Conservation (phyloP, 768 basidiomycete species). For the Nidularia sp. region DNA sequence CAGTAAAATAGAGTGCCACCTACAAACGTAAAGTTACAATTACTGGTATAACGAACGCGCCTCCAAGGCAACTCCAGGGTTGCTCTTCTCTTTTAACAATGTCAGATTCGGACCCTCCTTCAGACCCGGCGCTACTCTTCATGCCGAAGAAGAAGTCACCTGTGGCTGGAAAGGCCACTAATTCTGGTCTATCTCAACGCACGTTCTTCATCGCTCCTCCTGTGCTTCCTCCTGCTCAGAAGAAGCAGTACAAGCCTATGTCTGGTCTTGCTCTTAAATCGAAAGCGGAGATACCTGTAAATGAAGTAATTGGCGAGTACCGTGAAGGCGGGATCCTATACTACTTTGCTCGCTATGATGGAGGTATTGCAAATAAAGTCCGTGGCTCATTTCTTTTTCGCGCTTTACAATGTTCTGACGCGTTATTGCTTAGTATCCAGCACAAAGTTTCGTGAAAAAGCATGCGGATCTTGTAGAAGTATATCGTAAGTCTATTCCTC, state of each 20-base stretch:
- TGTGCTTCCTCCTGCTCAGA: constrained; percentile 28
- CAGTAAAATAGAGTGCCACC: too few relatives aligned
- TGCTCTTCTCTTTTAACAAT: too few relatives aligned
- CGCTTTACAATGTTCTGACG: constrained; percentile 16
- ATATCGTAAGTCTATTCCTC: constrained; percentile 45
- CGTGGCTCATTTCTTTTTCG: constrained; percentile 12
- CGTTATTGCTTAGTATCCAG: constrained; percentile 37
- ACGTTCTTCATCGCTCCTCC: constrained; percentile 34
- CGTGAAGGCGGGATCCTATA: constrained; percentile 31
- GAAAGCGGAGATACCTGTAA: constrained; percentile 25
- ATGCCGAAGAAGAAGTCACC: constrained; percentile 8
- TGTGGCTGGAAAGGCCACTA: neutral
- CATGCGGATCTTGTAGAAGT: constrained; percentile 44
- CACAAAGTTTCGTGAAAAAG: constrained; percentile 27
- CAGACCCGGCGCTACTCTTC: constrained; percentile 15
- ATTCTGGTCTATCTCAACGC: neutral
- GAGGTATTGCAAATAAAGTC: constrained; percentile 60
- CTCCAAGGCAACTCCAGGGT: too few relatives aligned
- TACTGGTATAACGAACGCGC: too few relatives aligned
- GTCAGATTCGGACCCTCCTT: constrained; percentile 3
- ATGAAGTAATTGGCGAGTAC: constrained; percentile 60
- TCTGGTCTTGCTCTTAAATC: constrained; percentile 25
- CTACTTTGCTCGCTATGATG: constrained; percentile 58
- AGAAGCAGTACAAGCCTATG: constrained; percentile 33
- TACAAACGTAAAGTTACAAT: too few relatives aligned